Conservation (phyloP, 371 early-diverging fungal species). For the Mortierella sp. region DNA sequence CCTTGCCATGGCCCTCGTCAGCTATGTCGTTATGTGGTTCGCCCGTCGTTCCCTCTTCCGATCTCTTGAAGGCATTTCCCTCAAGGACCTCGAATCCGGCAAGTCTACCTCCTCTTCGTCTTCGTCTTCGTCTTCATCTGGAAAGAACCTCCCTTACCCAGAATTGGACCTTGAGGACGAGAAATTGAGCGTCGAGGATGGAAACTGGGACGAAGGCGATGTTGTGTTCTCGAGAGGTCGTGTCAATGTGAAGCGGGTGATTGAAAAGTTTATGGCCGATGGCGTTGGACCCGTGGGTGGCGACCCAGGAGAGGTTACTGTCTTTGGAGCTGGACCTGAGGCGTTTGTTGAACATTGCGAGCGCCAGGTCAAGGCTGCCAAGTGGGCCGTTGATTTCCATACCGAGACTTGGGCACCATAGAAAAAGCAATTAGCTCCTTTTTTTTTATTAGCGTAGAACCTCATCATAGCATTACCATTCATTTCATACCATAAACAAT, state of each 20-base stretch:
- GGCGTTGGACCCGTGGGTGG: constrained; percentile 24
- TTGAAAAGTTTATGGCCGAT: constrained; percentile 36
- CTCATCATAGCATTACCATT: neutral
- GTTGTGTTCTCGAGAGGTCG: constrained; percentile 46
- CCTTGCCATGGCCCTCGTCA: constrained; percentile 19
- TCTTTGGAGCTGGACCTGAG: constrained; percentile 58
- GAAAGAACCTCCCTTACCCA: constrained; percentile 32
- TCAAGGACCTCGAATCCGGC: constrained; percentile 39
- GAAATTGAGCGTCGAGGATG: constrained; percentile 42
- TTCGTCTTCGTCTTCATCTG: neutral
- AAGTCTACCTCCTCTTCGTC: neutral
- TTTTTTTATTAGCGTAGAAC: neutral
- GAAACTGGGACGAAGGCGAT: constrained; percentile 53
- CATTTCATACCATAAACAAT: neutral
- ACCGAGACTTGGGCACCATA: constrained; percentile 59
- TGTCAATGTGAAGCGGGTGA: constrained; percentile 42
- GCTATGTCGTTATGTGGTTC: constrained; percentile 35
- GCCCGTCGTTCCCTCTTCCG: constrained; percentile 35
- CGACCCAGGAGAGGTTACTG: constrained; percentile 29
- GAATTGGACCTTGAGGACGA: constrained; percentile 40
- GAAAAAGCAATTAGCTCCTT: neutral
- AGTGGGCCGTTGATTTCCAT: constrained; percentile 53
- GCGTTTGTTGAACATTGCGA: constrained; percentile 54
- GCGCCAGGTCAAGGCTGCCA: constrained; percentile 31
- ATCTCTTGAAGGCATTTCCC: constrained; percentile 14